Percentiles rank a stretch among this genome's conserved stretches.
Evolutionary conservation across 257 asterid species (phyloP).

Genomic region (Galeopsis tetrahit): DNA sequence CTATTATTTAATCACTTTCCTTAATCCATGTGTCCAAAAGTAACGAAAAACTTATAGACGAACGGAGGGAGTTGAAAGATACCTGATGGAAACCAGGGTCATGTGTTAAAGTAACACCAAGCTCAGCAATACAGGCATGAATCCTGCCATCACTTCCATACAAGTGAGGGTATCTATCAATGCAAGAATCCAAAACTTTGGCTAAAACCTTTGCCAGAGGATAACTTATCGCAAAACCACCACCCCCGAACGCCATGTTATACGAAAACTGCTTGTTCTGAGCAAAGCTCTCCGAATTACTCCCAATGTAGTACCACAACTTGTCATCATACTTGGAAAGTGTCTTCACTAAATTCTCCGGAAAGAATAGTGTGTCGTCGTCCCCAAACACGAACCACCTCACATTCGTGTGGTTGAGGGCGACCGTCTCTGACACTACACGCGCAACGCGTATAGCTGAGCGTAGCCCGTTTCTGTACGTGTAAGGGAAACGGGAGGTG

Average conservation of each 20-base stretch:
- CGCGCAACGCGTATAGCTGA: constrained; percentile 85
- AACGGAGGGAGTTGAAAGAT: too few species aligned
- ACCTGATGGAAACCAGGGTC: constrained; percentile 99
- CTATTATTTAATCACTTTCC: too few species aligned
- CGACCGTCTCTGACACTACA: constrained; percentile 63
- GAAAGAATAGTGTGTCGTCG: constrained; percentile 80
- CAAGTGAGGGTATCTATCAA: constrained; percentile 65
- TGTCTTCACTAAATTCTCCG: constrained; percentile 76
- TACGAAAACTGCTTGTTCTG: constrained; percentile 63
- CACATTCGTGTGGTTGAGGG: constrained; percentile 56
- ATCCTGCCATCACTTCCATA: constrained; percentile 81
- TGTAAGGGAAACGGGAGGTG: constrained; percentile 69
- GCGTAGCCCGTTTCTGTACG: constrained; percentile 57
- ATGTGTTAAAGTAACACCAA: constrained; percentile 68
- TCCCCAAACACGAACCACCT: constrained; percentile 95
- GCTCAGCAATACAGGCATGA: constrained; percentile 73
- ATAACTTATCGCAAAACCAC: constrained; percentile 89
- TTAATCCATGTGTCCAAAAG: too few species aligned
- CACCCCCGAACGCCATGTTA: constrained; percentile 91
- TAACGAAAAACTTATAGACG: too few species aligned
- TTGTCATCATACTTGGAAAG: constrained; percentile 78
- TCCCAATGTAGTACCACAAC: constrained; percentile 79
- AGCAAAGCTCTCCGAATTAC: constrained; percentile 61
- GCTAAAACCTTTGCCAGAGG: constrained; percentile 73
- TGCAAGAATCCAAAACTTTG: constrained; percentile 65